phyloP scores from a whole-genome alignment of 2,329 filamentous ascomycete species.

The Lecanicillium sp. region DNA sequence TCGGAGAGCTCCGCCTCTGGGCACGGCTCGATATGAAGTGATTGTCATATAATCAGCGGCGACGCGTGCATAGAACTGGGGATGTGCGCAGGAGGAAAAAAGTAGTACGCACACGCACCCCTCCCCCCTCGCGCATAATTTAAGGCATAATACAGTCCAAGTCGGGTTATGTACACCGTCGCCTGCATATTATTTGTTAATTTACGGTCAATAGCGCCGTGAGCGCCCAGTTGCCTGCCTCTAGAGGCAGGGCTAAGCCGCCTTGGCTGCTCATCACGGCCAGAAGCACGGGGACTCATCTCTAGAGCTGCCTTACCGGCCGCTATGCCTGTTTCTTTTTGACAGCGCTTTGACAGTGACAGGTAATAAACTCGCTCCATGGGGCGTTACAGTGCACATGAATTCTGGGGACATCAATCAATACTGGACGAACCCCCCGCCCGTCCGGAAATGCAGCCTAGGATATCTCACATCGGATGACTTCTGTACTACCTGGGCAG shows the following conservation, averaged over 20 bases:
- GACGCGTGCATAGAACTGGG: not conserved
- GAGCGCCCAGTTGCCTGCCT: not conserved
- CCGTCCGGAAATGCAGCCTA: not conserved
- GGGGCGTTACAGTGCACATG: not conserved
- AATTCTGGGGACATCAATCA: not conserved
- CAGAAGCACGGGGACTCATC: no score
- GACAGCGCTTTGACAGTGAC: not conserved
- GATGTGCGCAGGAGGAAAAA: not conserved
- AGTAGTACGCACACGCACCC: no score
- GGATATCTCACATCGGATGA: constrained; percentile 10
- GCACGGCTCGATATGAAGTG: not conserved
- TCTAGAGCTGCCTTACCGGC: not conserved
- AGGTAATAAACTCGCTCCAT: no score
- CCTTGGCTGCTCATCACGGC: no score
- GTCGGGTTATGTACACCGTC: not conserved
- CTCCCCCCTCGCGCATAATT: not conserved
- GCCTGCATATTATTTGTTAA: not conserved
- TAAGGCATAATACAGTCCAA: not conserved
- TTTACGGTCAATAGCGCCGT: not conserved
- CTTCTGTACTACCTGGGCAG: not conserved
- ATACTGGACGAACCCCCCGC: constrained; percentile 6
- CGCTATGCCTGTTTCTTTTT: not conserved
- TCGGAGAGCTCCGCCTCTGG: not conserved
- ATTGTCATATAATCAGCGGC: not conserved
- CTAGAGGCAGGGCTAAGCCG: not conserved